Evolutionary conservation across 805 yeast genomes (phyloP).

Genomic region (Ogataea haglerorum): DNA sequence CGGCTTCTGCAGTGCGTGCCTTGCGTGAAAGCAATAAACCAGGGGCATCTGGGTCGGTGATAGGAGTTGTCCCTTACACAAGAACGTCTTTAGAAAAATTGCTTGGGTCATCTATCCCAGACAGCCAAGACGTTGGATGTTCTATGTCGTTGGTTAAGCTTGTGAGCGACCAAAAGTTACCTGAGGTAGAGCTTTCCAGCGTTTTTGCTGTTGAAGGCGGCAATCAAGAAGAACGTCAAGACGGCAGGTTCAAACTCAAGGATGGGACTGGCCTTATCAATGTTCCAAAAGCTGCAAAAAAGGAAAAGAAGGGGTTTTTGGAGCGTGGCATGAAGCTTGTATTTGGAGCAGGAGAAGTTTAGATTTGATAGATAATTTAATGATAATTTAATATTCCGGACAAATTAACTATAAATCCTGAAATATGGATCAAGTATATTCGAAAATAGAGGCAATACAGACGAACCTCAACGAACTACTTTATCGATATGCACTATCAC

Average conservation of each 20-base stretch:
- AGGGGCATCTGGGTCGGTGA: slow-evolving; percentile 51
- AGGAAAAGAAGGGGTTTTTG: slow-evolving; percentile 12
- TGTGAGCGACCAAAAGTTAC: slow-evolving; percentile 10
- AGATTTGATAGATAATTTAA: slow-evolving; percentile 3
- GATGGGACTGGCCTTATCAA: slow-evolving; percentile 42
- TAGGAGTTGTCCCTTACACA: slow-evolving; percentile 70
- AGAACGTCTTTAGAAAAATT: slow-evolving; percentile 59
- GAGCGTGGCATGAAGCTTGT: slow-evolving; percentile 17
- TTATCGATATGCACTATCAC: slow-evolving; percentile 8
- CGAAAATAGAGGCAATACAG: no score
- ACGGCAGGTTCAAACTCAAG: slow-evolving; percentile 33
- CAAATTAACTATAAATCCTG: neutral
- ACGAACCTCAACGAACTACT: neutral
- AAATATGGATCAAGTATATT: neutral
- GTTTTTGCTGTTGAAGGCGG: slow-evolving; percentile 13
- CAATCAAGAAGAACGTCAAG: slow-evolving; percentile 10
- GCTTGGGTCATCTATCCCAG: slow-evolving; percentile 40
- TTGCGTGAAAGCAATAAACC: slow-evolving; percentile 76
- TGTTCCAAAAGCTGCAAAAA: slow-evolving; percentile 17
- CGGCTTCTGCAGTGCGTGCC: slow-evolving; percentile 77
- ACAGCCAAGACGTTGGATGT: slow-evolving; percentile 48
- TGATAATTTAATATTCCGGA: neutral
- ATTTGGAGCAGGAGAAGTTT: slow-evolving; percentile 22
- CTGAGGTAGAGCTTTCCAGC: slow-evolving; percentile 14
- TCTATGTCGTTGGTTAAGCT: slow-evolving; percentile 20